A percentile compares a stretch with the other conserved stretches of the same genome.
phyloP scores from a whole-genome alignment of 495 filamentous ascomycete species.

The Trypethelium eluteriae region DNA sequence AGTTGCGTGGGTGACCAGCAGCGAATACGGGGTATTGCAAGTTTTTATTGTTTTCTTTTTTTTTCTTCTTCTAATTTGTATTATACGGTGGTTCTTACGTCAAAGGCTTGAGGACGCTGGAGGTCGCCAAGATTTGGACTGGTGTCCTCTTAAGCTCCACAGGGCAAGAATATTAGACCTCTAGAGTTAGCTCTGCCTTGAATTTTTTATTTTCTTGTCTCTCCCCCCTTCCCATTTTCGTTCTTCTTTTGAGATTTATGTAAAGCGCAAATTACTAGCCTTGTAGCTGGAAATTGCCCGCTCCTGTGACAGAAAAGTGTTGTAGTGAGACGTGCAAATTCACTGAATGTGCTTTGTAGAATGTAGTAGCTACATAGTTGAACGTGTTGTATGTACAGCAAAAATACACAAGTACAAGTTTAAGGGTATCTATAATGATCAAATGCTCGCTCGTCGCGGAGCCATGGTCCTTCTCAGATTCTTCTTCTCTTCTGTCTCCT shows the following conservation, averaged over 20 bases:
- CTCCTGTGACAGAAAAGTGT: too few species aligned
- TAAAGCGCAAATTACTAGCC: too few species aligned
- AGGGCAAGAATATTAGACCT: background rate
- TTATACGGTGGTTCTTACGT: too few species aligned
- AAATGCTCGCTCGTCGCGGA: constrained; percentile 86
- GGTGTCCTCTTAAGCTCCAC: too few species aligned
- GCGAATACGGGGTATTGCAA: constrained; percentile 9
- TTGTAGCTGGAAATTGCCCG: too few species aligned
- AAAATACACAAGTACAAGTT: background rate
- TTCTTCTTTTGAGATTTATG: too few species aligned
- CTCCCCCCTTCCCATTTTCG: background rate
- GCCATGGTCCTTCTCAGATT: constrained; percentile 88
- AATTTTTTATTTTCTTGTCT: background rate
- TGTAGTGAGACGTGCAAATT: too few species aligned
- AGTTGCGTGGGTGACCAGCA: constrained; percentile 13
- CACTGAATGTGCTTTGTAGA: too few species aligned
- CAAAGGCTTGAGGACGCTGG: too few species aligned
- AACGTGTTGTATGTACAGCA: background rate
- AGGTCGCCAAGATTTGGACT: too few species aligned
- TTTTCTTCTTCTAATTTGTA: background rate
- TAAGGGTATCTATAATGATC: constrained; percentile 7
- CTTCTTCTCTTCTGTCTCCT: constrained; percentile 81
- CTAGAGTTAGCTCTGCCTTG: background rate
- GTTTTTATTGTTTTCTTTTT: background rate
- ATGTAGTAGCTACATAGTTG: too few species aligned